Evolutionary conservation across 2,329 filamentous ascomycete genomes (phyloP), one percentile per base, ranked within the genome.

Genomic region (Aschersonia sp.): DNA sequence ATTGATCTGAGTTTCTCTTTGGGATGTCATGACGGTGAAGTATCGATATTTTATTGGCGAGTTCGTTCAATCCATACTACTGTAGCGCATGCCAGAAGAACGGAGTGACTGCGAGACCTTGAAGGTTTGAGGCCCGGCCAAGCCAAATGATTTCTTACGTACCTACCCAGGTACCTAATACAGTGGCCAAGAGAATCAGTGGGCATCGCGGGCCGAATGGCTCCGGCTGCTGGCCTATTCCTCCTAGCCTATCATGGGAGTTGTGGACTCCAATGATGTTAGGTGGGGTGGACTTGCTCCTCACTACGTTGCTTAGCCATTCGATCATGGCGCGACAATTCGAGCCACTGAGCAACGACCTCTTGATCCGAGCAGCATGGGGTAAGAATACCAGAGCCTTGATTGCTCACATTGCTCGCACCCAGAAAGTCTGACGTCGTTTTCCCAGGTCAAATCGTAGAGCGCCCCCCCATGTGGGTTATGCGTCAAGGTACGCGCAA

Each of bases 391-490:
- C 7, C 4, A 8, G 14, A 40, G 4, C n/a, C 44, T 47, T 32
- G 4, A 22, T 4, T 22, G 22, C 22, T 22, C 22, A 22, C 22
- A 22, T 22, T 22, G 22, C 22, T 22, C 22, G 22, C 22, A 22
- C 22, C 22, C 22, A 22, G 22, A 22, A 22, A 22, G 22, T 22
- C 22, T 22, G 22, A 22, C 47, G 30, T 32, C 42, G 41, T 45
- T 48, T 45, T 52, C 55, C 50, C 52, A 94, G 89, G 90, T 64
- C 77, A 95, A 68, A 81, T 81, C 63, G 86, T 97, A 55, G 88
- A 95, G 67, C 81, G 92, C 54, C 85, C 92, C 51, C 92, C 92
- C 49, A 87, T 94, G 73, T 98, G 92, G 92, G 88, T 98, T 63
- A 98, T 98, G 92, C 85, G 92, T 67, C 92, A 98, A 80, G 88